phyloP scores from a whole-genome alignment of 495 filamentous ascomycete species.

The Neurospora pannonica region DNA sequence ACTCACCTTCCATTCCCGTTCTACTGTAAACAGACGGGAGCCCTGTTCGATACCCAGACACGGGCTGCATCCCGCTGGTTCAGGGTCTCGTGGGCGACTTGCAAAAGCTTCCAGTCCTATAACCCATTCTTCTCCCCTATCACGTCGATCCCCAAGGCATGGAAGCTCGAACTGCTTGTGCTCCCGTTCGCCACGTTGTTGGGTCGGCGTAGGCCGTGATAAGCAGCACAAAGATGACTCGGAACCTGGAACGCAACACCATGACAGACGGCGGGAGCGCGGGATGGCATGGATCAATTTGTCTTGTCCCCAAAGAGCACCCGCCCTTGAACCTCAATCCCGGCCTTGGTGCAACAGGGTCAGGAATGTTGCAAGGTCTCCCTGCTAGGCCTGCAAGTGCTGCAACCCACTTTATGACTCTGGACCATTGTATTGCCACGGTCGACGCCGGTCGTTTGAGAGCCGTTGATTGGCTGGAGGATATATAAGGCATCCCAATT shows the following conservation, averaged over 20 bases:
- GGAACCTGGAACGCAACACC: not conserved
- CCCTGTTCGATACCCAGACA: not conserved
- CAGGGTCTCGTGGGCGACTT: not conserved
- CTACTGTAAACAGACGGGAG: not conserved
- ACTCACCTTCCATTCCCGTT: not conserved
- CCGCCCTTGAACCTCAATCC: not conserved
- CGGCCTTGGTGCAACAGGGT: not conserved
- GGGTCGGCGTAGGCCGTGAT: not conserved
- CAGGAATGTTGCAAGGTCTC: not conserved
- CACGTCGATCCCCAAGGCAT: not conserved
- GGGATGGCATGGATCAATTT: not conserved
- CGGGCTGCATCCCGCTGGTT: not conserved
- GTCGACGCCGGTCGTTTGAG: not conserved
- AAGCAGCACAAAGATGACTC: not conserved
- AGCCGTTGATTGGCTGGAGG: not conserved
- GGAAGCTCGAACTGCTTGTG: not conserved
- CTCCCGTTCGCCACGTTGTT: not conserved
- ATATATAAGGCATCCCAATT: not conserved
- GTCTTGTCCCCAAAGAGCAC: not conserved
- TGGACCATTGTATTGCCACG: not conserved
- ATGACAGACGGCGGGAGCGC: not conserved
- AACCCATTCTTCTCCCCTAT: not conserved
- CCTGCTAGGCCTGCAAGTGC: not conserved
- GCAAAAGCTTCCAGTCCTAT: not conserved
- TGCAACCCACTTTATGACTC: not conserved